Evolutionary conservation across 2,329 filamentous ascomycete species (phyloP).

Genomic region (Stachybotrys chlorohalonatus): DNA sequence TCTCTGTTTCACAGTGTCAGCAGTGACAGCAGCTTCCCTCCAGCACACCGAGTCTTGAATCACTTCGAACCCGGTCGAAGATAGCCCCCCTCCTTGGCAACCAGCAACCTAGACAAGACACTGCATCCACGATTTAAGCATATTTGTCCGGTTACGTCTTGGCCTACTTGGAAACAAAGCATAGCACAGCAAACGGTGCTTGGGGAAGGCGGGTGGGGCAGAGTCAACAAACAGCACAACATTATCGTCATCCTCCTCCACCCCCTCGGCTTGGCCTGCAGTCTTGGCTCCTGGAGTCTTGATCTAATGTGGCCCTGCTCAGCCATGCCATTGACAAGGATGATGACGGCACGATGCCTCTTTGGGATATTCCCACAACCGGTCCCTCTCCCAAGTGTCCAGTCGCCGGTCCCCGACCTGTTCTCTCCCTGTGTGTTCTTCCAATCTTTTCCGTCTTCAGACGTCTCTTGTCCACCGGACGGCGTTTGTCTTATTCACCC

Average conservation of each 20-base stretch:
- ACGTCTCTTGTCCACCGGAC: too few species aligned
- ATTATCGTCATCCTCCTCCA: neutral
- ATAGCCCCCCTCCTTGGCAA: neutral
- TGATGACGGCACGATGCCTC: neutral
- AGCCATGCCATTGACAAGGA: neutral
- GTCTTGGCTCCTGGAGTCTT: neutral
- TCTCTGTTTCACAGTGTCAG: too few species aligned
- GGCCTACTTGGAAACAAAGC: too few species aligned
- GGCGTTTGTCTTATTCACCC: neutral
- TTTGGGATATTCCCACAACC: neutral
- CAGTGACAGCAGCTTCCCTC: too few species aligned
- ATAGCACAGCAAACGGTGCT: too few species aligned
- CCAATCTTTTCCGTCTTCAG: neutral
- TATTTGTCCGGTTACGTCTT: neutral
- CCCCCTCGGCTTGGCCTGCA: neutral
- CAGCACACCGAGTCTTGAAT: too few species aligned
- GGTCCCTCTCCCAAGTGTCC: neutral
- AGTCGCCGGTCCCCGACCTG: neutral
- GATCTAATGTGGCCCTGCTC: neutral
- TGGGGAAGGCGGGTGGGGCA: neutral
- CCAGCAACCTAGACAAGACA: neutral
- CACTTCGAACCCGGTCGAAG: too few species aligned
- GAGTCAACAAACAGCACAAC: neutral
- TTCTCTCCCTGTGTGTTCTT: neutral
- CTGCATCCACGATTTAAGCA: neutral